phyloP scores from a whole-genome alignment of 2,329 filamentous ascomycete species.

The Xylariaceae sp. region DNA sequence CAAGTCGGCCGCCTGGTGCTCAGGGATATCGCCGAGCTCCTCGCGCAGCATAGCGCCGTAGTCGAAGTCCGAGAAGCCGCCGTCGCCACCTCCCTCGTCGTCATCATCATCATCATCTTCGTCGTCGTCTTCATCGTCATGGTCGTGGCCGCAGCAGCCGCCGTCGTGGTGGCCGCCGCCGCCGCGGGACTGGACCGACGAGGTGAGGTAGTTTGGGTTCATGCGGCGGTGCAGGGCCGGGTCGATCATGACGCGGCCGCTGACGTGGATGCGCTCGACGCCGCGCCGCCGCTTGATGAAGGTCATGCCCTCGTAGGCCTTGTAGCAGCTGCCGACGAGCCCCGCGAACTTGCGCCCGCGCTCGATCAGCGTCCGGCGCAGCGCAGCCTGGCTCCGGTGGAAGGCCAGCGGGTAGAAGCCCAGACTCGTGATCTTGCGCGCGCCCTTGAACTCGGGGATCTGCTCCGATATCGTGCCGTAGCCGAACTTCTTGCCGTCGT shows the following conservation, averaged over 20 bases:
- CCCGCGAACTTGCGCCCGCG: constrained; percentile 78
- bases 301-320: constrained; percentile 73
- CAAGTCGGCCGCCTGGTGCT: constrained; percentile 30
- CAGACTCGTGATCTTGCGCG: constrained; percentile 73
- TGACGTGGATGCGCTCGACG: constrained; percentile 73
- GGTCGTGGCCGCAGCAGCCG: no score
- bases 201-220: constrained; percentile 78
- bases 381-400: constrained; percentile 60
- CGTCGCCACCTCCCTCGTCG: constrained; percentile 9
- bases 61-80: constrained; percentile 33
- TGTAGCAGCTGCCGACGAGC: constrained; percentile 77
- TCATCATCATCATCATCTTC: constrained; percentile 35
- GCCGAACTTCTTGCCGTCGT: constrained; percentile 80
- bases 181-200: constrained; percentile 51
- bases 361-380: constrained; percentile 63
- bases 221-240: constrained; percentile 73
- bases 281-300: constrained; percentile 75
- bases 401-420: constrained; percentile 71
- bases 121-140: constrained; percentile 48
- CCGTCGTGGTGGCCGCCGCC: no score
- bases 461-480: constrained; percentile 63
- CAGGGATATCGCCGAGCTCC: no score
- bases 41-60: no score
- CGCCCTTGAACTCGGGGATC: constrained; percentile 69
- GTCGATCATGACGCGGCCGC: constrained; percentile 83